Conservation (phyloP, 2,329 filamentous ascomycete genomes). For the Arthrobotrys conoides region DNA sequence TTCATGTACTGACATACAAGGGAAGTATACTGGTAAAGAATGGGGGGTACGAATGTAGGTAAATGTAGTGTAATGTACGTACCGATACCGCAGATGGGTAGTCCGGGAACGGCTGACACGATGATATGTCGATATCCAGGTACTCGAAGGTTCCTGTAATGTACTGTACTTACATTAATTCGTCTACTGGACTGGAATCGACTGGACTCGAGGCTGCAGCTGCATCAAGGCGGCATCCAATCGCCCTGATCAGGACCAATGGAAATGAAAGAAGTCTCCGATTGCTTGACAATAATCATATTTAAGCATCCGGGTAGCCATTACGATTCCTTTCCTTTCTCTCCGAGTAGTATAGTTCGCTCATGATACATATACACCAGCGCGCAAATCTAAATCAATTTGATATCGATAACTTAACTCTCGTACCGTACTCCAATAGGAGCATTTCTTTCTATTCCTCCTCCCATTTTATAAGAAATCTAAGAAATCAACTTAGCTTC, state of each 20-base stretch:
- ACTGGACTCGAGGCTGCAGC: constrained; percentile 11
- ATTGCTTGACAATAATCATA: constrained; percentile 45
- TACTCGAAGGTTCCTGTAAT: constrained; percentile 52
- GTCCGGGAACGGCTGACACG: constrained; percentile 20
- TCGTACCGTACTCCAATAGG: constrained; percentile 36
- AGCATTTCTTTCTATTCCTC: constrained; percentile 1
- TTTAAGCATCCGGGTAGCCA: constrained; percentile 52
- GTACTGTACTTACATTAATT: not conserved
- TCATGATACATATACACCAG: no score
- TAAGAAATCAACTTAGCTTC: not conserved
- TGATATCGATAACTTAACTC: not conserved
- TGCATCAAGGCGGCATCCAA: constrained; percentile 51
- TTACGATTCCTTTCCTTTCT: constrained; percentile 19
- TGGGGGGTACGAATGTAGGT: not conserved
- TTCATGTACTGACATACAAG: no score
- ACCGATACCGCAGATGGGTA: constrained; percentile 26
- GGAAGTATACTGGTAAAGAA: no score
- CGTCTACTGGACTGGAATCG: constrained; percentile 1
- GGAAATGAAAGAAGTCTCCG: constrained; percentile 40
- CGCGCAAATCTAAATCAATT: no score
- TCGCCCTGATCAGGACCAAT: constrained; percentile 27
- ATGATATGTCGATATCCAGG: constrained; percentile 48
- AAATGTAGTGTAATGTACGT: not conserved
- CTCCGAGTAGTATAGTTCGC: no score
- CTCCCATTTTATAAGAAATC: constrained; percentile 9